Evolutionary conservation across 1,284 basidiomycete genomes (phyloP).

Genomic region (Cryptococcus sp.): DNA sequence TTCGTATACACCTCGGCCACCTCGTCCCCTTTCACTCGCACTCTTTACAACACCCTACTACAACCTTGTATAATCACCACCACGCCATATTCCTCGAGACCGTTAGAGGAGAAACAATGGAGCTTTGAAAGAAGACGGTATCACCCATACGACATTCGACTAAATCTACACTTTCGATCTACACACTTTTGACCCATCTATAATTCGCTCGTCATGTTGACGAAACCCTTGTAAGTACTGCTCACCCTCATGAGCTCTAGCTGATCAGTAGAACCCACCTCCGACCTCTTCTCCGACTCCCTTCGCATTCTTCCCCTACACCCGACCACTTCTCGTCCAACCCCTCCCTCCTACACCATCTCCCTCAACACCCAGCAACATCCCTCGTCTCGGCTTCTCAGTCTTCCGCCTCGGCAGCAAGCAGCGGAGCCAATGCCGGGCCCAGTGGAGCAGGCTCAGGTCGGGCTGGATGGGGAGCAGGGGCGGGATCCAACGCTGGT

Average conservation of each 20-base stretch:
- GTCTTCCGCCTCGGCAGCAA: conserved; percentile 22
- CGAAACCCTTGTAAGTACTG: conserved; percentile 40
- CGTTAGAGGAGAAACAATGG: not conserved
- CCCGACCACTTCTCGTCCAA: conserved; percentile 47
- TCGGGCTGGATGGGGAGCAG: conserved; percentile 33
- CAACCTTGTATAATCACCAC: not conserved
- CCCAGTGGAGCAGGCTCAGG: conserved; percentile 26
- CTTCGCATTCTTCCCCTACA: conserved; percentile 15
- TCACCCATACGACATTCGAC: not conserved
- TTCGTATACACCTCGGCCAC: not conserved
- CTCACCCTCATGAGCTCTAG: too few relatives aligned
- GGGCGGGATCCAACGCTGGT: conserved; percentile 27
- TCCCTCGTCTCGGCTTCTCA: conserved; percentile 16
- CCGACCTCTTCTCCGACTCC: conserved; percentile 42
- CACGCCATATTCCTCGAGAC: not conserved
- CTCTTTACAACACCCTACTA: not conserved
- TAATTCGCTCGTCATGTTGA: conserved; percentile 25
- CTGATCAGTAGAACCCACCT: conserved; percentile 34
- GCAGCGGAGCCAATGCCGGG: conserved; percentile 7
- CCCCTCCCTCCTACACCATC: conserved; percentile 44
- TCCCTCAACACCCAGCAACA: conserved; percentile 23
- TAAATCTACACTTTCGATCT: not conserved
- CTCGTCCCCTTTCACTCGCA: not conserved
- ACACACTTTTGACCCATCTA: not conserved
- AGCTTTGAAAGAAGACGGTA: not conserved